Evolutionary conservation across 2,329 filamentous ascomycete species (phyloP).

Genomic region (Venturia effusa): DNA sequence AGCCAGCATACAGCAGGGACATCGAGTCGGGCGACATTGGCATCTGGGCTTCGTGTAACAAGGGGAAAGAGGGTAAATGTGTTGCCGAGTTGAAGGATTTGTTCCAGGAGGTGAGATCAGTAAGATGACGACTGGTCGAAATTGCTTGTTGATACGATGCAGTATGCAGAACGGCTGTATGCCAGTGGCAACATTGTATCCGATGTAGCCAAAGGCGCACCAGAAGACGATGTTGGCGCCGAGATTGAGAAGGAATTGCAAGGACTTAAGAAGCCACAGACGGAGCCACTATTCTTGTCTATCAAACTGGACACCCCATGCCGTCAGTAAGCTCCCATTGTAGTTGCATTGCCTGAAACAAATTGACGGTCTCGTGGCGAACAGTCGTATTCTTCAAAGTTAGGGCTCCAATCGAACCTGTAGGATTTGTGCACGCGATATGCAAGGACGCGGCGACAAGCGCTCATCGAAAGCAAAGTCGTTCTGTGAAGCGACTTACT

Average conservation of each 20-base stretch:
- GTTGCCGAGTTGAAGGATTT: constrained; percentile 55
- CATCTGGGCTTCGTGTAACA: constrained; percentile 68
- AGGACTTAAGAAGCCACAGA: constrained; percentile 43
- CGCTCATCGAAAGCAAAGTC: constrained; percentile 40
- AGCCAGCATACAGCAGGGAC: constrained; percentile 11
- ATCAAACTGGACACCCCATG: constrained; percentile 46
- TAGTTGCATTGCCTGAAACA: constrained; percentile 38
- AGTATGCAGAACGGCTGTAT: constrained; percentile 56
- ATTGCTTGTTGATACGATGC: constrained; percentile 9
- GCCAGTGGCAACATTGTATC: constrained; percentile 25
- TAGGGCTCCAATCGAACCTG: constrained; percentile 45
- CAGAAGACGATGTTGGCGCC: constrained; percentile 53
- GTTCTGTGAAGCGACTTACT: constrained; percentile 49
- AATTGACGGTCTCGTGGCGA: constrained; percentile 16
- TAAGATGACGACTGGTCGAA: not conserved
- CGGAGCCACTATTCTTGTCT: constrained; percentile 39
- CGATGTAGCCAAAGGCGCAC: constrained; percentile 30
- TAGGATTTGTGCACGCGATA: constrained; percentile 47
- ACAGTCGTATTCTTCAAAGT: constrained; percentile 50
- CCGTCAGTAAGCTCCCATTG: constrained; percentile 26
- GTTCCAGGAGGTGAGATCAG: constrained; percentile 50
- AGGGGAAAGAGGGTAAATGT: constrained; percentile 59
- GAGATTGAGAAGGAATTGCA: constrained; percentile 63
- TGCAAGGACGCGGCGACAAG: constrained; percentile 45
- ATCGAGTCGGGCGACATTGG: constrained; percentile 61